phyloP scores from a whole-genome alignment of 176 grass and related monocot genomes.

The Ampelocalamus luodianensis region DNA sequence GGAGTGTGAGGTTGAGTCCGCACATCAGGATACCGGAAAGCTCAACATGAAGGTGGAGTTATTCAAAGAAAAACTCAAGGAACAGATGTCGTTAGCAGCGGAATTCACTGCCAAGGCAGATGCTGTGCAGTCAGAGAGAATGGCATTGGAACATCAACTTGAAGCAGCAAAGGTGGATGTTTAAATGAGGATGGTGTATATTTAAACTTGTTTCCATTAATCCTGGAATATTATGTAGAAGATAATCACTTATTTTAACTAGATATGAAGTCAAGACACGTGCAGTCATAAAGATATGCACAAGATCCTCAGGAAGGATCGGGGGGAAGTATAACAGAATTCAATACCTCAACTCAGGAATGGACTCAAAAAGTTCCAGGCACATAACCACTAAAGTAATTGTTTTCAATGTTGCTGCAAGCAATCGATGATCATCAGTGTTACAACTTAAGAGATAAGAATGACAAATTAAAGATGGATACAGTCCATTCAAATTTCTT shows the following conservation, averaged over 20 bases:
- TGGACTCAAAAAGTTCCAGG: constrained; percentile 77
- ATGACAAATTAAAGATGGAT: constrained; percentile 14
- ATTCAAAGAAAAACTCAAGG: too few relatives aligned
- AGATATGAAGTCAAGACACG: constrained; percentile 43
- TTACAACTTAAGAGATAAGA: constrained; percentile 3
- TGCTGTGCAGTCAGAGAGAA: too few relatives aligned
- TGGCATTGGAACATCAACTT: too few relatives aligned
- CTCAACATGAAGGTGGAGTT: too few relatives aligned
- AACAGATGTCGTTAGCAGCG: too few relatives aligned
- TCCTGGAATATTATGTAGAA: constrained; percentile 60
- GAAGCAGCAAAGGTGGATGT: too few relatives aligned
- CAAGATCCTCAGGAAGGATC: neutral
- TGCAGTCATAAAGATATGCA: constrained; percentile 6
- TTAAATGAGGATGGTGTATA: constrained; percentile 40
- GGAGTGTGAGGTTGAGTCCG: too few relatives aligned
- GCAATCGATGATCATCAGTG: constrained; percentile 30
- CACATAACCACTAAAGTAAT: constrained; percentile 88
- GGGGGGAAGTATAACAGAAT: neutral
- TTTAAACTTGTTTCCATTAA: constrained; percentile 73
- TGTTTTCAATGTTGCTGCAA: constrained; percentile 83
- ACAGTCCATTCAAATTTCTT: constrained; percentile 52
- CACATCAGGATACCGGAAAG: too few relatives aligned
- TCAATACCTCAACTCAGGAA: constrained; percentile 72
- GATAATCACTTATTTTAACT: constrained; percentile 32
- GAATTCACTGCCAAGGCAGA: too few relatives aligned